Evolutionary conservation across 2,329 filamentous ascomycete genomes (phyloP), one percentile per base, ranked within the genome.

Genomic region (Aspergillus sp.): DNA sequence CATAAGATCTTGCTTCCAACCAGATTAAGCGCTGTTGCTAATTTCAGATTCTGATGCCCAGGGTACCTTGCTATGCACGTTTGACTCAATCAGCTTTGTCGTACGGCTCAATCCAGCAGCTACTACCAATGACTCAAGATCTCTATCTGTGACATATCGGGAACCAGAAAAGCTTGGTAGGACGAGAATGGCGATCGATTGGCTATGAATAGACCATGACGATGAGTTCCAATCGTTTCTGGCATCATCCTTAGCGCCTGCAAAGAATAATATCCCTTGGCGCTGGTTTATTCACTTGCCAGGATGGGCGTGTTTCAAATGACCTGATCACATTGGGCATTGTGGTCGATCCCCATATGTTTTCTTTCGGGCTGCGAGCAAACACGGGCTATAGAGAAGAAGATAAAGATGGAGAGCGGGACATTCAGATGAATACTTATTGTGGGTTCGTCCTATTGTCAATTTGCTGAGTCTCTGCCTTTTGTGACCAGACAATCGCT

Each of bases 11-110:
- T 49, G 56, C 23, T 39, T 51, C 39, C 19, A 54, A 17, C 36
- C 57, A 36, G 41, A 30, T 10, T 68, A 68, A 47, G 65, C 66
- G 66, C 65, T 47, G 62, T 50, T 64, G 42, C 66, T 64, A 68
- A 67, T 66, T 66, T 41, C 23, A 56, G 65, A 61, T 21, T 52
- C n/a, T 56, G 44, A 47, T 36, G 36, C 50, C 30, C 52, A 48
- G 39, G 19, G 51, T 27, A 54, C 47, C 59, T 58, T 62, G 63
- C 62, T 58, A 59, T 60, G 15, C 54, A 23, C 15, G 42, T 13
- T 19, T 42, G 39, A 57, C 25, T 51, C 42, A 23, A 32, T 27
- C 38, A 32, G 30, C 21, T 50, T 60, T 54, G 50, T 53, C 48
- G 62, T 52, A 30, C 27, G 36, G 27, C 44, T 36, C 42, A 32